Base-by-base conservation (phyloP, 495 filamentous ascomycete genomes). In the Platismatia glauca region DNA sequence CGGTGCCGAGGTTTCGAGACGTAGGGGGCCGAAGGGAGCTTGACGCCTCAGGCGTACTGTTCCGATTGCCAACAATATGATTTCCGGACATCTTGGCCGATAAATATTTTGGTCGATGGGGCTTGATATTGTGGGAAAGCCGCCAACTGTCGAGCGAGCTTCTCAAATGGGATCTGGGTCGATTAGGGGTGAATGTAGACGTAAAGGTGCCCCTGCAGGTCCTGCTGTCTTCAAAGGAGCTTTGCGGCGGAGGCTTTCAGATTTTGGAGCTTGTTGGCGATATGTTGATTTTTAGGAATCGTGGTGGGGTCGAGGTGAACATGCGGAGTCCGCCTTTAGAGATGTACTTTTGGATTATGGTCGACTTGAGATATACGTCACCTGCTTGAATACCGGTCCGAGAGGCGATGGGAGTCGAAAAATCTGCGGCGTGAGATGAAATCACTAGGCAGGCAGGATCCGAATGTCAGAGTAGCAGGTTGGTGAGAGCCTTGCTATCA, bases 11-110 rank as follows among this genome's bases (percentile, higher is more conserved):
- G 37, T 87, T 85, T 50, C 90, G 88, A 66, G 90, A 88, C 7
- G 89, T 86, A 15, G 91, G 90, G n/a, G 94, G 94, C 60, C 93
- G 89, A 69, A 97, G 85, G 44, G 94, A 95, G 66, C 88, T 83
- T 65, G 82, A 84, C 41, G 89, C 89, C 76, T 97, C 95, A 37
- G 94, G 94, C 55, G 93, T 98, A 82, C 92, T 96, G 76, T 97
- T 97, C 70, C 94, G 89, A 76, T 98, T 97, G 67, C 89, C 89
- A 74, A 86, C 87, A 61, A 87, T 82, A 71, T 87, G 82, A 67
- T 73, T 83, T 68, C 81, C 81, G 67, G 84, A 86, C 80, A 85
- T 85, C 69, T 79, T 81, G 77, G 58, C 58, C 12, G 63, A 29
- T 29, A 43, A 64, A 48, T 31, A 37, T 62, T 53, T 50, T 37